Conservation (phyloP, 2,329 filamentous ascomycete genomes). For the Monilinia vaccinii-corymbosi region DNA sequence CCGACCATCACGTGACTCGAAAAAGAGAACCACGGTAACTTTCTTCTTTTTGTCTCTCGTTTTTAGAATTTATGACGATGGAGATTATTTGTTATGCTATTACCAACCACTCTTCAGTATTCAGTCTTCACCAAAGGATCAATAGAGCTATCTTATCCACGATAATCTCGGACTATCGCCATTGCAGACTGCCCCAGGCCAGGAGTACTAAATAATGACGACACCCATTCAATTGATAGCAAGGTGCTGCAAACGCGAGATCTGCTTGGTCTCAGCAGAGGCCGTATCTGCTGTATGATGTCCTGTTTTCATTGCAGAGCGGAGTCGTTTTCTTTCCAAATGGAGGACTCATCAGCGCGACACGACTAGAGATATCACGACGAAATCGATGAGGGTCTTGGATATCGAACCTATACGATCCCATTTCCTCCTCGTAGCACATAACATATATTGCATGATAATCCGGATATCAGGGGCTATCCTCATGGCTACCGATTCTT, state of each 20-base stretch:
- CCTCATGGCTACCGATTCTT: background rate
- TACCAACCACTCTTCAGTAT: no score
- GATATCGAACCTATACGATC: background rate
- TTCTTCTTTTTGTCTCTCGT: no score
- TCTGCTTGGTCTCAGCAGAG: background rate
- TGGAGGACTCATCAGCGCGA: background rate
- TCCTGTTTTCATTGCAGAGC: background rate
- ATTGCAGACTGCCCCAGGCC: no score
- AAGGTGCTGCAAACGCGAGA: background rate
- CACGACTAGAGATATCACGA: background rate
- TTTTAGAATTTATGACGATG: no score
- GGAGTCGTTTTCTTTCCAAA: no score
- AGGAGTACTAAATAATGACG: background rate
- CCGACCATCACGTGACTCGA: background rate
- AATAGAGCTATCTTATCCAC: no score
- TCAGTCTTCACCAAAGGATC: no score
- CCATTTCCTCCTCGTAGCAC: background rate
- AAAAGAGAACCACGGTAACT: no score
- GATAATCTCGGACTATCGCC: no score
- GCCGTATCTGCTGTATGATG: background rate
- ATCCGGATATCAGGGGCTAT: background rate
- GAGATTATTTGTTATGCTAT: no score
- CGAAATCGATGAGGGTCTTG: background rate
- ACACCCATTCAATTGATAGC: background rate
- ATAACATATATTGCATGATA: background rate